Evolutionary conservation across 164 flowering plant species (phyloP), one percentile per base, ranked within the genome.

Genomic region (Magnolia sinica): DNA sequence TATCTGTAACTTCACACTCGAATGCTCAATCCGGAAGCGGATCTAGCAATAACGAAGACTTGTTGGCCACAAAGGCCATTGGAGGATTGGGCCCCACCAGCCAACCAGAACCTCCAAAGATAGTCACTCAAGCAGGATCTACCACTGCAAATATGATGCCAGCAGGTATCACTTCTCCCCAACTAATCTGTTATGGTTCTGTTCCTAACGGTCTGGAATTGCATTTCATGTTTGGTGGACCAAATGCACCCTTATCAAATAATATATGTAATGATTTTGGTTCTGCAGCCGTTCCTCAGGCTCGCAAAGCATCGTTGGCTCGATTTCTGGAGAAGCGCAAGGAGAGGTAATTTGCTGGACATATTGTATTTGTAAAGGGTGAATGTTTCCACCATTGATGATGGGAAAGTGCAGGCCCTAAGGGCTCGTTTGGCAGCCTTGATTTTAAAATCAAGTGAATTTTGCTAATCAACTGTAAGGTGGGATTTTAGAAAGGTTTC

Each of bases 321-420:
- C 87, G 94, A 16, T 93, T 91, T 81, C 77, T 93, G 72, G 98
- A 93, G 90, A 93, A 89, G 82, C 94, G 97, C 85, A 90, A 89
- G 86, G 96, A 93, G 81, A 91, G 97, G 97, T 93, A 68, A 80
- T 76, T 82, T 31, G 8, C 10, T n/a, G 20, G 22, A 49, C 6
- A 52, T 1, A 1, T 37, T 20, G 19, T 63, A 22, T 63, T 63
- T 63, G 45, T 37, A 37, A 37, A 37, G 45, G 45, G 45, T 37
- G 45, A 37, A 37, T 37, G 7, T 37, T 37, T 37, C 45, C 45
- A 37, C 45, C 45, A 37, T 37, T 37, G 45, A 5, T 37, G 7
- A 37, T 37, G 45, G 45, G 45, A 37, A 4, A 37, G 45, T 37
- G 45, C 45, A 37, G 45, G 45, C 45, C 45, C 45, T 37, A 37